Conservation (phyloP, 768 basidiomycete species). For the Daedaleopsis nitida region DNA sequence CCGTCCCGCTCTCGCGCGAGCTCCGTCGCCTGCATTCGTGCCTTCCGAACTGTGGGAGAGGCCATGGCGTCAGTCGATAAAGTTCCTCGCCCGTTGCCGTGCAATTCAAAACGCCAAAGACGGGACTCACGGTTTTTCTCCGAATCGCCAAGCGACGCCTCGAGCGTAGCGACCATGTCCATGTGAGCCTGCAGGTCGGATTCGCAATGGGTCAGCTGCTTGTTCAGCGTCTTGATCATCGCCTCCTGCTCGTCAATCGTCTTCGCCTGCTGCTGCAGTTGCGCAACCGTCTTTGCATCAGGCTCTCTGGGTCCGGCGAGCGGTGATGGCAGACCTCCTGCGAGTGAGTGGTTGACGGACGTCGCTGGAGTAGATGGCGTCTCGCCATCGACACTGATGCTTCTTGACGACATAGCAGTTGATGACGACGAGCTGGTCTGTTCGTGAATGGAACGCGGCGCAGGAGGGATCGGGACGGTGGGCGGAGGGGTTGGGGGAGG, state of each 20-base stretch:
- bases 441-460: conserved; percentile 59
- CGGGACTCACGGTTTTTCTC: conserved; percentile 84
- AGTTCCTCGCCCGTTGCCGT: background rate
- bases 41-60: conserved; percentile 72
- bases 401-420: conserved; percentile 57
- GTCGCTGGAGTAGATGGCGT: conserved; percentile 65
- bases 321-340: conserved; percentile 34
- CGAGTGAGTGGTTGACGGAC: conserved; percentile 35
- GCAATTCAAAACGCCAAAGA: background rate
- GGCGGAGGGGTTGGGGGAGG: conserved; percentile 91
- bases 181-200: conserved; percentile 89
- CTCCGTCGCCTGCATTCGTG: conserved; percentile 92
- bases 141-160: conserved; percentile 85
- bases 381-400: conserved; percentile 65
- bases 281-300: conserved; percentile 59
- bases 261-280: conserved; percentile 74
- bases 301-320: conserved; percentile 31
- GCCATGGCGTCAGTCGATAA: conserved; percentile 8
- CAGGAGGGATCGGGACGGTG: conserved; percentile 81
- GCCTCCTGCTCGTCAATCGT: conserved; percentile 82
- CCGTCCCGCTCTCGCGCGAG: conserved; percentile 84
- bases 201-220: conserved; percentile 92
- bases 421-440: conserved; percentile 56
- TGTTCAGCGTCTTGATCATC: conserved; percentile 93
- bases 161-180: conserved; percentile 83